Evolutionary conservation across 108 stramenopile genomes (phyloP).

Genomic region (Mayamaea pseudoterrestris): DNA sequence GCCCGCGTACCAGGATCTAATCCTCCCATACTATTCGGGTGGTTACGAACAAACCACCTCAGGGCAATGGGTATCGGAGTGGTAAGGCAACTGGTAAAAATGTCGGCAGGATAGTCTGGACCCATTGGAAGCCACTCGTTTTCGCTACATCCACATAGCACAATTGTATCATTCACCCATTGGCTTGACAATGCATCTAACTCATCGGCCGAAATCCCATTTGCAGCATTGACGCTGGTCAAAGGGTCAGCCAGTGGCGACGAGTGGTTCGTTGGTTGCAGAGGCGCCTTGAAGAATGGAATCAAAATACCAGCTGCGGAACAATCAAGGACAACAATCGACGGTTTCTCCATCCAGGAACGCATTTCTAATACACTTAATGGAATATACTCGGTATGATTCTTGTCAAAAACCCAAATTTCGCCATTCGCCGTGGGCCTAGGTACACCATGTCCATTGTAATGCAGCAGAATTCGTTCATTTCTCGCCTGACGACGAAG

Average conservation of each 20-base stretch:
- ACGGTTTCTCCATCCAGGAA: conserved; percentile 69
- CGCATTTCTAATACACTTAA: conserved; percentile 79
- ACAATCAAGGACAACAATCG: conserved; percentile 84
- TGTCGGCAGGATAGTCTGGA: conserved; percentile 92
- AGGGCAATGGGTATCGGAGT: conserved; percentile 96
- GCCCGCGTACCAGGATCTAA: conserved; percentile 29
- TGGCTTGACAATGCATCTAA: too few species aligned
- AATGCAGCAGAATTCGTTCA: conserved; percentile 91
- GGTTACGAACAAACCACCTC: conserved; percentile 84
- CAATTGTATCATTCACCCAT: conserved; percentile 83
- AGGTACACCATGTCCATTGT: conserved; percentile 99
- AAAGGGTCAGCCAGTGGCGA: conserved; percentile 4
- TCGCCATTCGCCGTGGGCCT: conserved; percentile 92
- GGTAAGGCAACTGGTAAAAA: conserved; percentile 97
- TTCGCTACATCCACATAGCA: conserved; percentile 86
- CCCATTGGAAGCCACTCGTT: conserved; percentile 91
- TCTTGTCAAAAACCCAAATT: conserved; percentile 91
- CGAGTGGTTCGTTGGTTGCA: conserved; percentile 7
- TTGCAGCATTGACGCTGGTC: conserved; percentile 19
- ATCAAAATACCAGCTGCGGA: conserved; percentile 84
- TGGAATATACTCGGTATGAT: conserved; percentile 98
- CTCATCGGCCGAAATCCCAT: too few species aligned
- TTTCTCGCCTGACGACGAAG: conserved; percentile 62
- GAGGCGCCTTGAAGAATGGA: conserved; percentile 59
- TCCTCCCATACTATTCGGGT: conserved; percentile 44